A percentile compares a stretch with the other conserved stretches of the same genome.
Evolutionary conservation across 257 asterid species (phyloP).

Genomic region (Gynochthodes officinalis): DNA sequence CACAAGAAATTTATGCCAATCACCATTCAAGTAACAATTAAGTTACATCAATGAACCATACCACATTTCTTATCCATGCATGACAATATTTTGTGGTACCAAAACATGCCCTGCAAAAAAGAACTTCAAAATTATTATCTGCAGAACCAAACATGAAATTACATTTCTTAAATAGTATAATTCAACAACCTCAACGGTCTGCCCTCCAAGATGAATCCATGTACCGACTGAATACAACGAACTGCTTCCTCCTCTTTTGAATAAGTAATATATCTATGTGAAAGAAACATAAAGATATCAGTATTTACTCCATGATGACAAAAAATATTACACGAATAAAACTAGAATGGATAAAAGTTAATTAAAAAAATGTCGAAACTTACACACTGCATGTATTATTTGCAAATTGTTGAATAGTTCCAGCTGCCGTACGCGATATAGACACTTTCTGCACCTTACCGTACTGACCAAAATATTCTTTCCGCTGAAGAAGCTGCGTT

Average conservation of each 20-base stretch:
- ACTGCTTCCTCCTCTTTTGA: constrained; percentile 92
- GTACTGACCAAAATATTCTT: constrained; percentile 80
- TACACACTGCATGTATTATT: constrained; percentile 97
- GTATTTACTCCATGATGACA: background rate
- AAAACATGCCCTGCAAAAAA: constrained; percentile 77
- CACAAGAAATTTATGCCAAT: background rate
- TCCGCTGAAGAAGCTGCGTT: constrained; percentile 80
- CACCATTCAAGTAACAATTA: background rate
- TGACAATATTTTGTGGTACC: constrained; percentile 93
- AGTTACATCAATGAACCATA: constrained; percentile 28
- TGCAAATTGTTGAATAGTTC: constrained; percentile 85
- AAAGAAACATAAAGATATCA: constrained; percentile 1
- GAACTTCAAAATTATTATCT: constrained; percentile 20
- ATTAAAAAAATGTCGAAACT: constrained; percentile 23
- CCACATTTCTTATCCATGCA: constrained; percentile 89
- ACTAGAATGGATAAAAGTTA: background rate
- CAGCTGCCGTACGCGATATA: constrained; percentile 84
- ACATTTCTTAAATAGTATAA: constrained; percentile 2
- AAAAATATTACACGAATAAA: too few relatives aligned
- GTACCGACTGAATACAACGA: constrained; percentile 91
- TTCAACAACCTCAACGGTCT: constrained; percentile 61
- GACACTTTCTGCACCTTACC: constrained; percentile 96
- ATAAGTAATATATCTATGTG: constrained; percentile 77
- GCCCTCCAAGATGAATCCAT: constrained; percentile 83
- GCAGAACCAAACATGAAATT: constrained; percentile 3